A percentile compares a stretch with the other conserved stretches of the same genome.
Evolutionary conservation across 2,329 filamentous ascomycete genomes (phyloP).

Genomic region (Sporothrix euskadiensis): DNA sequence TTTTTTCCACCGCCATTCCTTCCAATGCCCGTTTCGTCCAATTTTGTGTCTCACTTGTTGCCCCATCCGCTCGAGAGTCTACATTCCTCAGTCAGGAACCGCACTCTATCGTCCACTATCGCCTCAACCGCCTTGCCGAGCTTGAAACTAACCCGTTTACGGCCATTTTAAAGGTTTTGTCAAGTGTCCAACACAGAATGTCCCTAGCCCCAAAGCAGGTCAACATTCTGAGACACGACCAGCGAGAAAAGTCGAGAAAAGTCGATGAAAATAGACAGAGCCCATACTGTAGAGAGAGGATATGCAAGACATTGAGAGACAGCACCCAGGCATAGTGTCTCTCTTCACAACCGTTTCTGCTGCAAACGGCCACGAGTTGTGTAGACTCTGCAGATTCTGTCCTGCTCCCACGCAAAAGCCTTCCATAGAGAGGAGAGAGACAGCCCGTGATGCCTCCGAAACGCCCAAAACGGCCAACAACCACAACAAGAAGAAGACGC

Average conservation of each 20-base stretch:
- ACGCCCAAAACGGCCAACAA: constrained; percentile 19
- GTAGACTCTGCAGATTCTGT: not conserved
- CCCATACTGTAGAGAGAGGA: not conserved
- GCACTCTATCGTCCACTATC: not conserved
- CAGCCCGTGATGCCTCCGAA: not conserved
- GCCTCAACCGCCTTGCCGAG: not conserved
- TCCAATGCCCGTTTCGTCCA: not conserved
- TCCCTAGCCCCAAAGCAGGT: constrained; percentile 3
- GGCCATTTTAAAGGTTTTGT: not conserved
- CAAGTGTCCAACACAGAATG: not conserved
- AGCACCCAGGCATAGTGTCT: not conserved
- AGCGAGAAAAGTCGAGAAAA: not conserved
- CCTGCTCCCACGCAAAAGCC: not conserved
- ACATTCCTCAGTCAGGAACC: constrained; percentile 7
- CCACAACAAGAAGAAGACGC: not conserved
- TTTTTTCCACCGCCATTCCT: constrained; percentile 1
- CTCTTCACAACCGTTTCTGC: not conserved
- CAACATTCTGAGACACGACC: not conserved
- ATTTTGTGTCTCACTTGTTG: not conserved
- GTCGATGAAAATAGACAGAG: not conserved
- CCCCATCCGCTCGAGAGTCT: not conserved
- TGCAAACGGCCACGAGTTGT: constrained; percentile 19
- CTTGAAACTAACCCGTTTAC: not conserved
- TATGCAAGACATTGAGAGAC: not conserved
- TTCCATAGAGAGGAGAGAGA: not conserved